Percentiles rank a stretch among this genome's conserved stretches.
Conservation (phyloP, 139 green algal genomes). For the Yamagishiella unicocca region DNA sequence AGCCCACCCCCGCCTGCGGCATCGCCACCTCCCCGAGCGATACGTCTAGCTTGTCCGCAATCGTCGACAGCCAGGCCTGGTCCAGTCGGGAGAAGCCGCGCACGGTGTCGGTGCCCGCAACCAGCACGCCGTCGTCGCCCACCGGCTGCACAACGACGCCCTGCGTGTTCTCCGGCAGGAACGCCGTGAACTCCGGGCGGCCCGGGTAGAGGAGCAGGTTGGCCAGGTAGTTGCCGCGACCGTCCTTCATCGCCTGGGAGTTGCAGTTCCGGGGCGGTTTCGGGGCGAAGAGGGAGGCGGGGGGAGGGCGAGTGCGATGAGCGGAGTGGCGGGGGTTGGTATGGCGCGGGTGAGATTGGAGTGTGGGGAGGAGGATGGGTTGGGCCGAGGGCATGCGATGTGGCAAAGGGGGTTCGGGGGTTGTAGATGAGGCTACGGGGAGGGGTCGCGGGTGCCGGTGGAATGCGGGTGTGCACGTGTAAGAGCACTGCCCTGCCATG, state of each 20-base stretch:
- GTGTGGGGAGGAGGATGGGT: not conserved
- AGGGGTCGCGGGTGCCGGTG: too few species aligned
- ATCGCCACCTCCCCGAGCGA: slow-evolving; percentile 61
- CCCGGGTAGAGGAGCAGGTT: slow-evolving; percentile 94
- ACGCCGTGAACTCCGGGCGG: slow-evolving; percentile 79
- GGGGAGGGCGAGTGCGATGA: not conserved
- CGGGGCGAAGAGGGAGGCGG: not conserved
- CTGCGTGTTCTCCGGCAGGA: slow-evolving; percentile 83
- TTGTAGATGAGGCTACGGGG: too few species aligned
- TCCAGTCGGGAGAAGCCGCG: slow-evolving; percentile 86
- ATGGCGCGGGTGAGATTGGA: not conserved
- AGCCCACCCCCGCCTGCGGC: slow-evolving; percentile 42
- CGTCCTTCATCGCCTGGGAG: slow-evolving; percentile 63
- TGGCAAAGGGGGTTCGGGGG: too few species aligned
- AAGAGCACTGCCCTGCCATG: too few species aligned
- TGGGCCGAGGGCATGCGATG: not conserved
- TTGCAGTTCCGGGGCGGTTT: too few species aligned
- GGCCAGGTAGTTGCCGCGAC: slow-evolving; percentile 89
- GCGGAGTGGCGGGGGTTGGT: not conserved
- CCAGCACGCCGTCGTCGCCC: slow-evolving; percentile 76
- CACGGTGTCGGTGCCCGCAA: slow-evolving; percentile 80
- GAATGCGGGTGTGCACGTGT: too few species aligned
- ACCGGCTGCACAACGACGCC: slow-evolving; percentile 83
- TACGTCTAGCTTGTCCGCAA: slow-evolving; percentile 85
- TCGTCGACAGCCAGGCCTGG: slow-evolving; percentile 67